Conservation (phyloP, 2,329 filamentous ascomycete genomes). For the Venturia nashicola region DNA sequence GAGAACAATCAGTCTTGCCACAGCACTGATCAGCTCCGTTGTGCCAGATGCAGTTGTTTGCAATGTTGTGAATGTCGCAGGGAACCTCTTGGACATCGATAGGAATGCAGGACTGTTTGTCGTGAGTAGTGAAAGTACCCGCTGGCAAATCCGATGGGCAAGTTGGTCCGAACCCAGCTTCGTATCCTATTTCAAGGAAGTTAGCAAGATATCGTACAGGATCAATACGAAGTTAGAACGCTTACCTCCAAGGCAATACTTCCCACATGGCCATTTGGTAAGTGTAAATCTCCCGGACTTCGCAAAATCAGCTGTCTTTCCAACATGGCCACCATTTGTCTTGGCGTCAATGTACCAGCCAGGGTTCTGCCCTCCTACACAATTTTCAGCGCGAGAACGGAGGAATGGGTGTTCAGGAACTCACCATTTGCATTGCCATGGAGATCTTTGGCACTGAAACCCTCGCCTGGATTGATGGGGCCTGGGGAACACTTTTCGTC, state of each 20-base stretch:
- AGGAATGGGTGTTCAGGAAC: neutral
- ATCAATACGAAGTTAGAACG: too few species aligned
- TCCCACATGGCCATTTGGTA: constrained; percentile 7
- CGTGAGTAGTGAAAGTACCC: neutral
- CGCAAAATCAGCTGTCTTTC: neutral
- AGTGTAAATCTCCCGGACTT: constrained; percentile 1
- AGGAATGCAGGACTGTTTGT: constrained; percentile 5
- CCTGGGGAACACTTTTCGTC: constrained; percentile 1
- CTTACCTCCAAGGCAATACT: constrained; percentile 1
- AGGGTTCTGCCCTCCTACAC: neutral
- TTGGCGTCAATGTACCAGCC: neutral
- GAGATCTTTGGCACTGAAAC: constrained; percentile 1
- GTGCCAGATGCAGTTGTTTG: constrained; percentile 6
- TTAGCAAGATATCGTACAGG: too few species aligned
- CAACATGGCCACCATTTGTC: constrained; percentile 2
- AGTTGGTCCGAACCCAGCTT: neutral
- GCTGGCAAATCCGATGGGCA: neutral
- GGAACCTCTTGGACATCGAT: constrained; percentile 1
- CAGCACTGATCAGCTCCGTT: constrained; percentile 8
- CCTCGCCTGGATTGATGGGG: neutral
- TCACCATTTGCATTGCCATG: constrained; percentile 3
- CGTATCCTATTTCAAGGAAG: neutral
- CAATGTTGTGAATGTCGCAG: constrained; percentile 2
- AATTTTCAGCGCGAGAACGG: neutral
- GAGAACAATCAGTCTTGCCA: neutral